These are phyloP conservation scores for Exophiala viscosa DNA, from an alignment of 2,329 filamentous ascomycete species.

Conservation along the genomic window DNA sequence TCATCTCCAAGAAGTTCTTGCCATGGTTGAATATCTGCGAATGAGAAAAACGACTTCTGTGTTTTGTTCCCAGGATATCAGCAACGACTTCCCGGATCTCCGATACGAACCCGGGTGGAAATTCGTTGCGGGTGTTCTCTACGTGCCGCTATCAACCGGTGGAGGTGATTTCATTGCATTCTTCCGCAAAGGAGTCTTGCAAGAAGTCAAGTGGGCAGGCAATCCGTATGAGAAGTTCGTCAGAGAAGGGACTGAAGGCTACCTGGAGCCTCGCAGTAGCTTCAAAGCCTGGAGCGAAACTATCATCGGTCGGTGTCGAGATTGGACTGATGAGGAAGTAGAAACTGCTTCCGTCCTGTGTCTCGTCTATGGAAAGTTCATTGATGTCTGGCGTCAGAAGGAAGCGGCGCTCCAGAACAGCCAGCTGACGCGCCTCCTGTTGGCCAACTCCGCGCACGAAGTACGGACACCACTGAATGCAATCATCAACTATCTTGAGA, in stretches of 20 bases:
- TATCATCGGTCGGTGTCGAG: slow-evolving; percentile 74
- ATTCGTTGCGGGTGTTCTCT: slow-evolving; percentile 70
- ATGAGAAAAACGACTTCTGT: slow-evolving; percentile 72
- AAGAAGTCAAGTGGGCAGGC: slow-evolving; percentile 78
- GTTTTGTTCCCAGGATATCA: slow-evolving; percentile 71
- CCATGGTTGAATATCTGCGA: slow-evolving; percentile 78
- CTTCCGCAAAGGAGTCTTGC: slow-evolving; percentile 72
- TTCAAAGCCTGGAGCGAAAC: slow-evolving; percentile 80
- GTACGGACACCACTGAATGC: slow-evolving; percentile 87
- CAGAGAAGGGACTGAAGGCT: slow-evolving; percentile 67
- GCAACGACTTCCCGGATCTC: slow-evolving; percentile 74
- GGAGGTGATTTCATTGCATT: slow-evolving; percentile 87
- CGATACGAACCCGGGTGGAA: slow-evolving; percentile 75
- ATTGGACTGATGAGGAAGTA: slow-evolving; percentile 85
- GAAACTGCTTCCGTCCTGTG: slow-evolving; percentile 86
- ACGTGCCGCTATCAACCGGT: slow-evolving; percentile 72
- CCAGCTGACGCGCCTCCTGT: slow-evolving; percentile 70
- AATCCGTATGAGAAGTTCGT: slow-evolving; percentile 80
- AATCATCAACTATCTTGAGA: slow-evolving; percentile 92
- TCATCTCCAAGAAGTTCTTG: slow-evolving; percentile 76
- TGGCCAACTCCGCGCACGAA: slow-evolving; percentile 88
- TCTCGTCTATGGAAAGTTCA: slow-evolving; percentile 83
- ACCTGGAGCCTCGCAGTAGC: slow-evolving; percentile 72
- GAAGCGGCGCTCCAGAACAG: slow-evolving; percentile 79
- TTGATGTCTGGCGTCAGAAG: slow-evolving; percentile 89